Evolutionary conservation across 192 early-diverging fungal species (phyloP).

Genomic region (Coemansia reversa): DNA sequence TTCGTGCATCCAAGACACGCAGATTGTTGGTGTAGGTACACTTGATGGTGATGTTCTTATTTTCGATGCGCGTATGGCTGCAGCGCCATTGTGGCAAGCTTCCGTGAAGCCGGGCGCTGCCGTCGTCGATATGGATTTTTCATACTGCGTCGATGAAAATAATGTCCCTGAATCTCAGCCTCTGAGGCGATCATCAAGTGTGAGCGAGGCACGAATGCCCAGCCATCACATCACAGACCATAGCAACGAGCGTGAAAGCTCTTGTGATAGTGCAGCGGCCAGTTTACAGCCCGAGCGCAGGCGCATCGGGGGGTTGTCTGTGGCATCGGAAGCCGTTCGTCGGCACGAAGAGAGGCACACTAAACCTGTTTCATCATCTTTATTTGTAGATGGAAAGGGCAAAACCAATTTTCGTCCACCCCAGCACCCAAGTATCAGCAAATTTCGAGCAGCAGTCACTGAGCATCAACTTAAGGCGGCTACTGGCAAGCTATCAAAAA

Average conservation of each 20-base stretch:
- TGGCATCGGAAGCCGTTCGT: neutral
- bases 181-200: constrained; percentile 4
- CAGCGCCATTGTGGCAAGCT: constrained; percentile 29
- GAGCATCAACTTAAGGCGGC: constrained; percentile 18
- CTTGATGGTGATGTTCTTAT: constrained; percentile 42
- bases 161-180: constrained; percentile 6
- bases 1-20: constrained; percentile 16
- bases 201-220: constrained; percentile 10
- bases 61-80: constrained; percentile 26
- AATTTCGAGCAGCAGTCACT: constrained; percentile 26
- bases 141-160: neutral
- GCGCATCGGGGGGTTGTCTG: constrained; percentile 1
- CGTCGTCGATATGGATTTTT: constrained; percentile 28
- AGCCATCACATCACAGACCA: neutral
- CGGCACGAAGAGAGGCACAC: neutral
- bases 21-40: constrained; percentile 24
- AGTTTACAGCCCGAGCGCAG: constrained; percentile 13
- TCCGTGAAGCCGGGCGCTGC: constrained; percentile 10
- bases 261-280: constrained; percentile 10
- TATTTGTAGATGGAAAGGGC: neutral
- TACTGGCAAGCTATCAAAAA: neutral
- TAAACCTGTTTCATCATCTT: neutral
- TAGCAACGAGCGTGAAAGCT: constrained; percentile 5
- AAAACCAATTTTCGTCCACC: constrained; percentile 25
- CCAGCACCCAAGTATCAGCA: constrained; percentile 38